Evolutionary conservation across 495 filamentous ascomycete genomes (phyloP).

Genomic region (Daldinia grandis): DNA sequence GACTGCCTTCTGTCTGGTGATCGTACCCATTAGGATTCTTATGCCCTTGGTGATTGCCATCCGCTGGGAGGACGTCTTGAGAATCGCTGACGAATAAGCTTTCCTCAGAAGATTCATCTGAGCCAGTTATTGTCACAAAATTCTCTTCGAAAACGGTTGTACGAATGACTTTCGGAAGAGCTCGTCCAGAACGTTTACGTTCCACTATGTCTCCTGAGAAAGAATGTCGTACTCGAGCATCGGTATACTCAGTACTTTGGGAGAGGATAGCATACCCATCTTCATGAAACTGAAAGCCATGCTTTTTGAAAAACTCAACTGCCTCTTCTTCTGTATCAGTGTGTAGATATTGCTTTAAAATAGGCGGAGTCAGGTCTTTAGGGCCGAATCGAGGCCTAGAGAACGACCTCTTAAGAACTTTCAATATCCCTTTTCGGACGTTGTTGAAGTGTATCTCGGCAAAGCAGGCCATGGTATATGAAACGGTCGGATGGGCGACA

Average conservation of each 20-base stretch:
- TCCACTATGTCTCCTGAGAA: slow-evolving; percentile 58
- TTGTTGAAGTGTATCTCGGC: slow-evolving; percentile 89
- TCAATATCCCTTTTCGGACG: slow-evolving; percentile 78
- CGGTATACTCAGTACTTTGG: slow-evolving; percentile 38
- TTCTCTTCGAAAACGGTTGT: slow-evolving; percentile 53
- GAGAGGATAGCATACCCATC: slow-evolving; percentile 61
- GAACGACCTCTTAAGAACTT: slow-evolving; percentile 68
- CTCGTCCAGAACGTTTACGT: slow-evolving; percentile 54
- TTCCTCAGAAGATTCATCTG: slow-evolving; percentile 3
- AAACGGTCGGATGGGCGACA: slow-evolving; percentile 71
- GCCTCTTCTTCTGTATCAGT: slow-evolving; percentile 80
- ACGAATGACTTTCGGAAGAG: slow-evolving; percentile 55
- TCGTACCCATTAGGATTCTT: background rate
- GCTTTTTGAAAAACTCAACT: slow-evolving; percentile 70
- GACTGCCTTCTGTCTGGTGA: slow-evolving; percentile 1
- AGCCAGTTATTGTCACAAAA: background rate
- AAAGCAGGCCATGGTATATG: slow-evolving; percentile 93
- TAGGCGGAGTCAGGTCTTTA: slow-evolving; percentile 75
- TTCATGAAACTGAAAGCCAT: slow-evolving; percentile 68
- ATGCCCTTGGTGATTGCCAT: slow-evolving; percentile 6
- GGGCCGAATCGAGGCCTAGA: slow-evolving; percentile 71
- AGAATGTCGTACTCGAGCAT: slow-evolving; percentile 53
- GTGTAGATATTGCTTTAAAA: slow-evolving; percentile 70
- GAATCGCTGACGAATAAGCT: slow-evolving; percentile 48
- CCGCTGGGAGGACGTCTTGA: slow-evolving; percentile 6